Percentiles rank a stretch among this genome's conserved stretches.
Conservation (phyloP, 768 basidiomycete genomes). For the Termitomyces sp. region DNA sequence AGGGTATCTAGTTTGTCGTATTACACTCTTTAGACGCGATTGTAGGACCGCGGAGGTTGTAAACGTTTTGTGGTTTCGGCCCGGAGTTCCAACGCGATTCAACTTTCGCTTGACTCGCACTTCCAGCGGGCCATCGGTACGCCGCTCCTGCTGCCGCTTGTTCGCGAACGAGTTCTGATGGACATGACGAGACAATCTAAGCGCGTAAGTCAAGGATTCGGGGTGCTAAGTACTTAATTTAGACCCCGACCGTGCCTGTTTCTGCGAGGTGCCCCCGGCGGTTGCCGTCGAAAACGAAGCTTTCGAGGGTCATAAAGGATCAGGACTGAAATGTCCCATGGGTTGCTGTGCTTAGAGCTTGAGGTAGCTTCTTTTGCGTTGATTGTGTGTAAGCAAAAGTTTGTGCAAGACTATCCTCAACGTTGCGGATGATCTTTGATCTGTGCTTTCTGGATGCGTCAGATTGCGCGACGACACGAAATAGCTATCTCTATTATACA, state of each 20-base stretch:
- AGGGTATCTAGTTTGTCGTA: background rate
- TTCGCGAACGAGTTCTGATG: conserved; percentile 8
- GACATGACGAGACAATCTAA: background rate
- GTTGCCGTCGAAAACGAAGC: background rate
- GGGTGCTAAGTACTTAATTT: background rate
- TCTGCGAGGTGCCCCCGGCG: background rate
- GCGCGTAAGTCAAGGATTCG: background rate
- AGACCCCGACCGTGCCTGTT: conserved; percentile 1
- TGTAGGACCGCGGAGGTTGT: conserved; percentile 6
- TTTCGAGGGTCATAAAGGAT: background rate
- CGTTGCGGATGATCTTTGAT: background rate
- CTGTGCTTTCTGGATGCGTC: conserved; percentile 1
- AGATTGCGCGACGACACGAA: background rate
- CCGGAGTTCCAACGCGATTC: conserved; percentile 2
- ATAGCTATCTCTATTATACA: background rate
- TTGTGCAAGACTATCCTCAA: background rate
- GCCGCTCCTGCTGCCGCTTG: conserved; percentile 1
- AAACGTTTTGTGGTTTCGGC: background rate
- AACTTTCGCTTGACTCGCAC: background rate
- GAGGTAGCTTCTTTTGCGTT: background rate
- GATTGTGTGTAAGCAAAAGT: conserved; percentile 4
- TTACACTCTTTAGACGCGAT: background rate
- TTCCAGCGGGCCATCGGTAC: conserved; percentile 1
- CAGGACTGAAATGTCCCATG: background rate
- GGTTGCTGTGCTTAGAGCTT: background rate